Evolutionary conservation across 257 asterid genomes (phyloP).

Genomic region (Coffea canephora): DNA sequence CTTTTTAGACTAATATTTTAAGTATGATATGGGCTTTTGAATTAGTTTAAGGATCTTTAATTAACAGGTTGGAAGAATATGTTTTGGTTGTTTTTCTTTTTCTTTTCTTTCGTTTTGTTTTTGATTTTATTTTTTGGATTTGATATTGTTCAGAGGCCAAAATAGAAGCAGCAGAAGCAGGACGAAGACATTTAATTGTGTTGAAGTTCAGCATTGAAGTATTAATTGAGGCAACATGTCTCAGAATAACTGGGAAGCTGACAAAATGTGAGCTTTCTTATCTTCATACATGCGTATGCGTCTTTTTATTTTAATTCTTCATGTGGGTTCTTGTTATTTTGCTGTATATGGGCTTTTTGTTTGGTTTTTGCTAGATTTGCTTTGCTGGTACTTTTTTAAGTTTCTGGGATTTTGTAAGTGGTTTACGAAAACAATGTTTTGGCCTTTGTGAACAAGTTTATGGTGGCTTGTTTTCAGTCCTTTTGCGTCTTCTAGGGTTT

Average conservation of each 20-base stretch:
- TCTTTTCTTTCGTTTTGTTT: not conserved
- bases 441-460: conserved; percentile 8
- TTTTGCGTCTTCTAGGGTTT: conserved; percentile 8
- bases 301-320: conserved; percentile 8
- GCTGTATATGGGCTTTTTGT: conserved; percentile 18
- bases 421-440: conserved; percentile 7
- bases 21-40: not conserved
- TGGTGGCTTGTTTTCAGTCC: not conserved
- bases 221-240: conserved; percentile 52
- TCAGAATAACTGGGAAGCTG: conserved; percentile 99
- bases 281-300: conserved; percentile 1
- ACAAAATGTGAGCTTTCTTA: conserved; percentile 67
- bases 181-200: conserved; percentile 19
- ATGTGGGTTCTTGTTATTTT: conserved; percentile 14
- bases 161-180: conserved; percentile 25
- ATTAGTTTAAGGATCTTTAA: conserved; percentile 14
- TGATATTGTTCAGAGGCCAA: conserved; percentile 14
- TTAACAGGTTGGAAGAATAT: not conserved
- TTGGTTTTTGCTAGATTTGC: conserved; percentile 31
- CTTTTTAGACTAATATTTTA: not conserved
- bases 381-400: conserved; percentile 22
- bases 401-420: conserved; percentile 14
- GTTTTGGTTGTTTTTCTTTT: not conserved
- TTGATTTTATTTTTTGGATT: not conserved
- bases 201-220: conserved; percentile 43